Conservation (phyloP, 1,284 basidiomycete species). For the Uromyces viciae-fabae region DNA sequence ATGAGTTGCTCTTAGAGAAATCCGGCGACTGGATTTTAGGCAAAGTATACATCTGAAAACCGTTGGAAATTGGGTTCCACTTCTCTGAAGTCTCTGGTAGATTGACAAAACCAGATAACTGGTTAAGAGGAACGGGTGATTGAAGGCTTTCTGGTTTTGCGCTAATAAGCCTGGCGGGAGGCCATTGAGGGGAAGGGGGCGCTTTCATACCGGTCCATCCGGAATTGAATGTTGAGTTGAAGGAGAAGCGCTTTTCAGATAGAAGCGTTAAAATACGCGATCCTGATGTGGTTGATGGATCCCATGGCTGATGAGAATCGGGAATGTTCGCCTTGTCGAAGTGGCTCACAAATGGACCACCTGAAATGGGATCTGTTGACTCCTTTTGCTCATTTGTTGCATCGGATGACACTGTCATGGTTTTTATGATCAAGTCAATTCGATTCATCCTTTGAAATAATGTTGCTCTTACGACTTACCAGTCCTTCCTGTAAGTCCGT, state of each 20-base stretch:
- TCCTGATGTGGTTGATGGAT: constrained; percentile 26
- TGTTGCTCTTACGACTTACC: neutral
- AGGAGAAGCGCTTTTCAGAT: constrained; percentile 32
- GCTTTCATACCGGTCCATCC: constrained; percentile 27
- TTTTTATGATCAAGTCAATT: neutral
- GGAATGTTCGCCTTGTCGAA: neutral
- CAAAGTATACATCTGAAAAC: constrained; percentile 2
- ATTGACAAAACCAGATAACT: constrained; percentile 18
- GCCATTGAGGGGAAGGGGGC: constrained; percentile 30
- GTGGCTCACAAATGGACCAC: constrained; percentile 15
- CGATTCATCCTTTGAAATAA: neutral
- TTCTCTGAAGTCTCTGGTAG: neutral
- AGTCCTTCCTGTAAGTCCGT: constrained; percentile 10
- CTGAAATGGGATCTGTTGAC: constrained; percentile 1
- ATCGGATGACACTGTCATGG: neutral
- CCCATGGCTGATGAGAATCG: constrained; percentile 34
- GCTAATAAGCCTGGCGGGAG: constrained; percentile 15
- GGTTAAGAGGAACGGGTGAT: constrained; percentile 10
- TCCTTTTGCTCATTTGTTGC: neutral
- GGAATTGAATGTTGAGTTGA: constrained; percentile 5
- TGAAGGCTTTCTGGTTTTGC: constrained; percentile 13
- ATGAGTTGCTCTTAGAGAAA: constrained; percentile 17
- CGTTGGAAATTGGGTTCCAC: constrained; percentile 6
- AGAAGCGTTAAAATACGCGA: constrained; percentile 9
- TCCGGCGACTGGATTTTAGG: constrained; percentile 24